Evolutionary conservation across 768 basidiomycete species (phyloP).

Genomic region (Rhizopogon roseolus): DNA sequence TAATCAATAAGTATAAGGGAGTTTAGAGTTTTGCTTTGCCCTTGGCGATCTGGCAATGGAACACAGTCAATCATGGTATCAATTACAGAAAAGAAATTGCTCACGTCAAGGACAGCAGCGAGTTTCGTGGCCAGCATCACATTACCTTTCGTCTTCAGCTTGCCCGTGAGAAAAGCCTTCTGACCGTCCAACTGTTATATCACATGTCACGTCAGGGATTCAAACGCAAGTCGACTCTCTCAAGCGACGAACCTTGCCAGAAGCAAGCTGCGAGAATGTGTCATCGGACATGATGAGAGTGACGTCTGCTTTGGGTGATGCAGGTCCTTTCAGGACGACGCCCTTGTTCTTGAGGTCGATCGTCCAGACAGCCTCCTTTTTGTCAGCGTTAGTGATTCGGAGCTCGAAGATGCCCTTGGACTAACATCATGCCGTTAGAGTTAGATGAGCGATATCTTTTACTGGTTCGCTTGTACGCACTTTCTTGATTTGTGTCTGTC

Average conservation of each 20-base stretch:
- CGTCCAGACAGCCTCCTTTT: constrained; percentile 77
- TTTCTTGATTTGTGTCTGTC: constrained; percentile 70
- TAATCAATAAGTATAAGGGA: not conserved
- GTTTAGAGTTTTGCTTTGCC: constrained; percentile 39
- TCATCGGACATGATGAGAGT: constrained; percentile 77
- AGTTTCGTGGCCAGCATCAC: constrained; percentile 95
- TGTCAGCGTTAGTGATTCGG: constrained; percentile 66
- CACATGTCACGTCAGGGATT: not conserved
- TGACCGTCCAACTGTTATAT: constrained; percentile 73
- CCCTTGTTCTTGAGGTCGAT: constrained; percentile 91
- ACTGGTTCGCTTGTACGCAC: constrained; percentile 26
- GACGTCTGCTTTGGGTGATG: constrained; percentile 70
- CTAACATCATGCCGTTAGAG: constrained; percentile 31
- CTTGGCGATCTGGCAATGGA: constrained; percentile 22
- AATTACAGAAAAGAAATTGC: constrained; percentile 10
- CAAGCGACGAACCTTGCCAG: constrained; percentile 53
- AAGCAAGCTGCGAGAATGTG: constrained; percentile 64
- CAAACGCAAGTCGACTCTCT: not conserved
- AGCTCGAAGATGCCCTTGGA: constrained; percentile 88
- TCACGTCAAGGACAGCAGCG: constrained; percentile 74
- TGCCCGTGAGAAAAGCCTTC: constrained; percentile 95
- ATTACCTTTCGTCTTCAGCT: constrained; percentile 88
- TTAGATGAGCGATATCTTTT: not conserved
- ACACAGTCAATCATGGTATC: not conserved
- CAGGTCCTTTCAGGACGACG: constrained; percentile 63